These are phyloP conservation scores for Batkoa obscura DNA, from an alignment of 371 early-diverging fungal genomes.

Conservation along the genomic window DNA sequence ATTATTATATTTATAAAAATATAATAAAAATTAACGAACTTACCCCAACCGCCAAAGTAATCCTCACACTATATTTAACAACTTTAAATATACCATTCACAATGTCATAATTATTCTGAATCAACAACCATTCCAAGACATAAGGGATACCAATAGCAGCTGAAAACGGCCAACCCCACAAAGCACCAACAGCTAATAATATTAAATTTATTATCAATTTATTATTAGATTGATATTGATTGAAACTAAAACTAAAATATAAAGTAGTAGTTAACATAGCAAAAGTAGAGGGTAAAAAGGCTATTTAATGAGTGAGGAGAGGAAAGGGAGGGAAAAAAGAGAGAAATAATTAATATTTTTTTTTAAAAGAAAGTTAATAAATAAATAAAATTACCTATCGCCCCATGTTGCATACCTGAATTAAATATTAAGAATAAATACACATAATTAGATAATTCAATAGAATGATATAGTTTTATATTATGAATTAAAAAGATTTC, in stretches of 20 bases:
- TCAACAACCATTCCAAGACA: constrained; percentile 40
- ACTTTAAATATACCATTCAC: too few species aligned
- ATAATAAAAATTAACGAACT: background rate
- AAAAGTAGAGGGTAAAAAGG: constrained; percentile 78
- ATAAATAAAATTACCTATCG: constrained; percentile 26
- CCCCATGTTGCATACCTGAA: constrained; percentile 75
- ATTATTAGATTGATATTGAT: too few species aligned
- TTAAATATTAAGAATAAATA: constrained; percentile 35
- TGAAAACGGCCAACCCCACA: constrained; percentile 82
- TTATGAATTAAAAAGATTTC: constrained; percentile 54
- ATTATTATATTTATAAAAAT: background rate
- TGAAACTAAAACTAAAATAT: background rate
- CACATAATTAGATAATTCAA: constrained; percentile 45
- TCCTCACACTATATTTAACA: background rate
- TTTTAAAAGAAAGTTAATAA: too few species aligned
- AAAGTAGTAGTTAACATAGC: constrained; percentile 71
- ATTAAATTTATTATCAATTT: constrained; percentile 12
- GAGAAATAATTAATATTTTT: too few species aligned
- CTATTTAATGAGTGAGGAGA: constrained; percentile 14
- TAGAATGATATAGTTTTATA: constrained; percentile 36
- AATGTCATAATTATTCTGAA: too few species aligned
- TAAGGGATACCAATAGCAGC: constrained; percentile 58
- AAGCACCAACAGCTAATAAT: constrained; percentile 44
- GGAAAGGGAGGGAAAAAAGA: background rate
- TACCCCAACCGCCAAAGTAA: constrained; percentile 11